Percentiles rank a stretch among this genome's conserved stretches.
Evolutionary conservation across 345 rosid species (phyloP).

Genomic region (Eucalyptus lansdowneana): DNA sequence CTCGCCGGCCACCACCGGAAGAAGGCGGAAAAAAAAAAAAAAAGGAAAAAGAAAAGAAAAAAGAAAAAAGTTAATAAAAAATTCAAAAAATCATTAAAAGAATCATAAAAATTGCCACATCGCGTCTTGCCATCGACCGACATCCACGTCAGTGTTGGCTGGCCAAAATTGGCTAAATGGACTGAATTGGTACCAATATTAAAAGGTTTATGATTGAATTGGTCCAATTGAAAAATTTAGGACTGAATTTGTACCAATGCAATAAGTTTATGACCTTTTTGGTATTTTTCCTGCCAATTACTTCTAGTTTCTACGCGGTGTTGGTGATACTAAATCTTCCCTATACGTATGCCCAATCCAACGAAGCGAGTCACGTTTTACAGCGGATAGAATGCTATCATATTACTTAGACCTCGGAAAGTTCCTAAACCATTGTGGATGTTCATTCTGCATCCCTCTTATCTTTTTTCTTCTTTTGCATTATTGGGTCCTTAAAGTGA

Average conservation of each 20-base stretch:
- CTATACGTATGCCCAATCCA: rapidly evolving
- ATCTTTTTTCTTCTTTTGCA: not conserved
- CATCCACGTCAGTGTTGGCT: rapidly evolving
- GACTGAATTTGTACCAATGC: rapidly evolving
- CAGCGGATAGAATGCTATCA: rapidly evolving
- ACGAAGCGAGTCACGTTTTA: not conserved
- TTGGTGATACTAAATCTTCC: not conserved
- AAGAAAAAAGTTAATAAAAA: too few relatives aligned
- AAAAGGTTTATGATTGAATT: too few relatives aligned
- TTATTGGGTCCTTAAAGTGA: not conserved
- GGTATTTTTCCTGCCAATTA: not conserved
- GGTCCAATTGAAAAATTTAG: too few relatives aligned
- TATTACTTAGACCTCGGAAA: rapidly evolving
- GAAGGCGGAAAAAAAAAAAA: too few relatives aligned
- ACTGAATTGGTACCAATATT: rapidly evolving
- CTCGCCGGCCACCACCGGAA: too few relatives aligned
- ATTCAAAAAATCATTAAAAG: too few relatives aligned
- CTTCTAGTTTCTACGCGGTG: not conserved
- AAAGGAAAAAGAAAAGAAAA: rapidly evolving
- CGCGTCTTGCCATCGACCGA: rapidly evolving
- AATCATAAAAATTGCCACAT: too few relatives aligned
- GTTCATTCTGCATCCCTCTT: not conserved
- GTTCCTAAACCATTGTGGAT: not conserved
- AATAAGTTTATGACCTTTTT: too few relatives aligned
- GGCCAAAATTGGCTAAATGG: too few relatives aligned